A percentile compares a stretch with the other conserved stretches of the same genome.
Conservation (phyloP, 371 early-diverging fungal species). For the Mortierella sp. region DNA sequence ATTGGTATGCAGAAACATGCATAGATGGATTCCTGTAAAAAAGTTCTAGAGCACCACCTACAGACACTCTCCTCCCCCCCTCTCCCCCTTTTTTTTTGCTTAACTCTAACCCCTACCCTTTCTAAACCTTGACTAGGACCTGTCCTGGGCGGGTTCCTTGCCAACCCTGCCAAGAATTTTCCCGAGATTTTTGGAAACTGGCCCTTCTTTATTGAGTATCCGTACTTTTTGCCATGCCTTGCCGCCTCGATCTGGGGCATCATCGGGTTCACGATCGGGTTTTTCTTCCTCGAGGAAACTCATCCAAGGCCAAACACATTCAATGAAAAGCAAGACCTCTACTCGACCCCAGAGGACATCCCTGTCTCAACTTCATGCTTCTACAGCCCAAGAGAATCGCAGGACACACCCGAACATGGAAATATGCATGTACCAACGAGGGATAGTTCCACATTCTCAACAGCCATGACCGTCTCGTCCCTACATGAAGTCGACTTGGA, state of each 20-base stretch:
- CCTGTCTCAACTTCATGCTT: too few relatives aligned
- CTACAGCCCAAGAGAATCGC: too few relatives aligned
- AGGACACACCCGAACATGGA: too few relatives aligned
- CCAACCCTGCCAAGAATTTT: constrained; percentile 76
- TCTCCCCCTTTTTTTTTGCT: constrained; percentile 2
- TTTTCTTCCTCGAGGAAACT: constrained; percentile 83
- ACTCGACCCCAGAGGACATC: too few relatives aligned
- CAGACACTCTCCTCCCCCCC: not conserved
- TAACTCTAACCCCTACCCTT: constrained; percentile 5
- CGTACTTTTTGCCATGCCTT: constrained; percentile 89
- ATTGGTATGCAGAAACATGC: not conserved
- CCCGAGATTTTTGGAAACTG: constrained; percentile 76
- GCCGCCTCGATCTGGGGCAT: constrained; percentile 70
- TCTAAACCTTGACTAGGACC: constrained; percentile 63
- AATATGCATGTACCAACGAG: too few relatives aligned
- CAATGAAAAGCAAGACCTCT: not conserved
- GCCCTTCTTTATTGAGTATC: constrained; percentile 71
- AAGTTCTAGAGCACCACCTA: not conserved
- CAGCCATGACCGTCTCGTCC: not conserved
- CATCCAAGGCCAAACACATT: not conserved
- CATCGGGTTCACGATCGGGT: constrained; percentile 72
- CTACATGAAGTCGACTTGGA: constrained; percentile 9
- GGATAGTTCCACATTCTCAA: not conserved
- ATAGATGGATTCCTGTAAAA: constrained; percentile 1
- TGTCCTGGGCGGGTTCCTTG: constrained; percentile 81